These are phyloP conservation scores for Paecilomyces sp. DNA, from an alignment of 2,329 filamentous ascomycete species.

Conservation along the genomic window DNA sequence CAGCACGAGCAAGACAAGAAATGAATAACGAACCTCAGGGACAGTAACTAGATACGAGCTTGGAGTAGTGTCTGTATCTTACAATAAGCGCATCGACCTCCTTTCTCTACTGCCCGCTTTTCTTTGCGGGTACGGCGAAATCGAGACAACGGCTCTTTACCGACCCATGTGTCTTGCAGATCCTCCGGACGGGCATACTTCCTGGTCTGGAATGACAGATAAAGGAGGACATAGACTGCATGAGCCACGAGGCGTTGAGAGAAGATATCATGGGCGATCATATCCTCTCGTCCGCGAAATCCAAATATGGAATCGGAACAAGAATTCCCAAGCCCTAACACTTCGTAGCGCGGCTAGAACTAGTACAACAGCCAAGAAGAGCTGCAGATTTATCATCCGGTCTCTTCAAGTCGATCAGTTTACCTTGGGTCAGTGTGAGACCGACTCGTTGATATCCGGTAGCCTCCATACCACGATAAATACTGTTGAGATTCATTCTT, in stretches of 20 bases:
- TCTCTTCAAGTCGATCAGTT: background rate
- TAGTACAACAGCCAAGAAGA: background rate
- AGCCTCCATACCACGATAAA: background rate
- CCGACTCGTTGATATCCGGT: background rate
- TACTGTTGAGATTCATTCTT: background rate
- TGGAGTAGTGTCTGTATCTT: no score
- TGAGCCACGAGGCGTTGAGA: background rate
- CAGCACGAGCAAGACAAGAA: background rate
- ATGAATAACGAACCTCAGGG: background rate
- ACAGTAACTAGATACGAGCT: background rate
- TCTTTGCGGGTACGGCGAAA: background rate
- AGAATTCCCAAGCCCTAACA: background rate
- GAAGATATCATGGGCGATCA: background rate
- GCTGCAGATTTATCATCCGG: background rate
- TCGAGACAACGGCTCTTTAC: background rate
- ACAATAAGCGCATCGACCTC: background rate
- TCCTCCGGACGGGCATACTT: background rate
- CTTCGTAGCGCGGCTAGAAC: background rate
- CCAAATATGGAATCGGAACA: background rate
- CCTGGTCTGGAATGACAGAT: background rate
- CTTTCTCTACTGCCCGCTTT: background rate
- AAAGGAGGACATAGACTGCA: background rate
- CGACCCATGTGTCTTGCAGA: background rate
- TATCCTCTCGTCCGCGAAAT: background rate
- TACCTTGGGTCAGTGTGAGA: background rate